These are phyloP conservation scores for Rhizophora apiculata DNA, from an alignment of 345 rosid species.

Conservation along the genomic window DNA sequence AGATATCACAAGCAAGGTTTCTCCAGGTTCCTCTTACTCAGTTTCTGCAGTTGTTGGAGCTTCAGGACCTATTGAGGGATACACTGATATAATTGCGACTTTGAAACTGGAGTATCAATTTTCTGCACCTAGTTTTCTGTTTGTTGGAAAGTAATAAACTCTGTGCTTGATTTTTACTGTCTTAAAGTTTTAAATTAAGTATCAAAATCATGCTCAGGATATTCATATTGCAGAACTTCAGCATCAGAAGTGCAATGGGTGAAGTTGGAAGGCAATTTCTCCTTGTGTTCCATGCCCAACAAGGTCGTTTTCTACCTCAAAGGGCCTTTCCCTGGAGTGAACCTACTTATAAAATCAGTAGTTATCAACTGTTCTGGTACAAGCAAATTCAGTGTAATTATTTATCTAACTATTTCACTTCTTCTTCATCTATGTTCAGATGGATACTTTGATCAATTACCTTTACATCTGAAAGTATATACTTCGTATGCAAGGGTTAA, in stretches of 20 bases:
- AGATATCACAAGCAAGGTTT: slow-evolving; percentile 67
- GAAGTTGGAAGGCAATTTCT: slow-evolving; percentile 71
- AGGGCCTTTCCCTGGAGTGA: slow-evolving; percentile 86
- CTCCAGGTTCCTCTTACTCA: slow-evolving; percentile 49
- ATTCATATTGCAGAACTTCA: slow-evolving; percentile 48
- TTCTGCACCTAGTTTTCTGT: slow-evolving; percentile 48
- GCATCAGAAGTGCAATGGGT: slow-evolving; percentile 64
- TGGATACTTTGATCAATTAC: neutral
- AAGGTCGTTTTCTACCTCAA: slow-evolving; percentile 70
- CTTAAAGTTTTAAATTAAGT: neutral
- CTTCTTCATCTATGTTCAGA: neutral
- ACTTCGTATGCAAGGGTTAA: no score
- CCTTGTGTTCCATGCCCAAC: slow-evolving; percentile 56
- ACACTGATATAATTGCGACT: slow-evolving; percentile 72
- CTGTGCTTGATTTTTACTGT: slow-evolving; percentile 7
- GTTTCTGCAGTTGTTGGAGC: slow-evolving; percentile 76
- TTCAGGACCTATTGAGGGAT: slow-evolving; percentile 52
- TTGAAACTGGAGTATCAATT: slow-evolving; percentile 54
- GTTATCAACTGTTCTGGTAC: slow-evolving; percentile 47
- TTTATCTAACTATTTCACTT: slow-evolving; percentile 1
- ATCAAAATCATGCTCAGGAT: slow-evolving; percentile 1
- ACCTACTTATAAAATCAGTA: slow-evolving; percentile 70
- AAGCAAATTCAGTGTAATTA: slow-evolving; percentile 42
- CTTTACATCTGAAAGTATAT: neutral
- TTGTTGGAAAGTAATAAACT: slow-evolving; percentile 70